Conservation (phyloP, 495 filamentous ascomycete genomes). For the Penicillium manginii region DNA sequence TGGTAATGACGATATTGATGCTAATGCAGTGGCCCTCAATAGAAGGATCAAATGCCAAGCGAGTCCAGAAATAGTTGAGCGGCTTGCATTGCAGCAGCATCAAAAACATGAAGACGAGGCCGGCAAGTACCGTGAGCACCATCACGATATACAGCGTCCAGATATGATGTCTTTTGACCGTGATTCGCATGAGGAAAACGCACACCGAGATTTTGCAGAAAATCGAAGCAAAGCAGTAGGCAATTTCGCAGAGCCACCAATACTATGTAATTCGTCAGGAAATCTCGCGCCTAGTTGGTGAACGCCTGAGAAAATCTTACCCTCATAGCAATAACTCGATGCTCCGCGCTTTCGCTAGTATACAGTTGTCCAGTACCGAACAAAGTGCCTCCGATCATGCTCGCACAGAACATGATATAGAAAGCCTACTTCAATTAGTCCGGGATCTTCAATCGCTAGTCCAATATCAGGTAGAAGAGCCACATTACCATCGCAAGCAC, state of each 20-base stretch:
- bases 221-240: constrained; percentile 47
- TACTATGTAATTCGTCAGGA: constrained; percentile 23
- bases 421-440: constrained; percentile 26
- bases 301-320: constrained; percentile 20
- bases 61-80: constrained; percentile 45
- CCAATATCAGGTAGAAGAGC: neutral
- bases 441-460: neutral
- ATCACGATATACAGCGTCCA: constrained; percentile 45
- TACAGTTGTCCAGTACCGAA: constrained; percentile 43
- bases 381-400: constrained; percentile 44
- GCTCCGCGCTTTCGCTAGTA: constrained; percentile 22
- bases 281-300: neutral
- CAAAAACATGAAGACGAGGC: constrained; percentile 44
- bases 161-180: constrained; percentile 36
- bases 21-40: constrained; percentile 42
- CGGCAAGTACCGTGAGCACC: constrained; percentile 36
- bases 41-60: constrained; percentile 28
- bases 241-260: constrained; percentile 49
- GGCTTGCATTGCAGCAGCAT: constrained; percentile 51
- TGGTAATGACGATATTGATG: constrained; percentile 39
- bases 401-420: constrained; percentile 42
- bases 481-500: constrained; percentile 36
- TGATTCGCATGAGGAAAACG: constrained; percentile 53
- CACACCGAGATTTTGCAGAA: constrained; percentile 49
- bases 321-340: constrained; percentile 44